Percentiles rank a stretch among this genome's conserved stretches.
These are phyloP conservation scores for Gloeophyllum trabeum DNA, from an alignment of 768 basidiomycete genomes.

Conservation along the genomic window DNA sequence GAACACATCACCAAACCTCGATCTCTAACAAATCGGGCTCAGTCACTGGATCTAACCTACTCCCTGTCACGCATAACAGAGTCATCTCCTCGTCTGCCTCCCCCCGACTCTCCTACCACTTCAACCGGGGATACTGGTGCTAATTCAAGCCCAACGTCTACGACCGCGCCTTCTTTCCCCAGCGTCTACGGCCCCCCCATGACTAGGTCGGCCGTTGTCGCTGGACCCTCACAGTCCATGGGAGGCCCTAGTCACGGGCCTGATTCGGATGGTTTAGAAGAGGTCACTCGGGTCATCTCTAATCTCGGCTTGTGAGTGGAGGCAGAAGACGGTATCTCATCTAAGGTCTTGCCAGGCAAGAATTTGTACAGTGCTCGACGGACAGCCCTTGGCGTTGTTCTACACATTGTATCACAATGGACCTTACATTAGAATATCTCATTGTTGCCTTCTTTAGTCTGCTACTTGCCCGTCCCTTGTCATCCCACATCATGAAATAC, in stretches of 20 bases:
- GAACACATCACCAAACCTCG: constrained; percentile 69
- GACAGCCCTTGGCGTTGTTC: too few species aligned
- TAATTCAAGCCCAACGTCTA: constrained; percentile 71
- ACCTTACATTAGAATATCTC: not conserved
- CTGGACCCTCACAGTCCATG: constrained; percentile 15
- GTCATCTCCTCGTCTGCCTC: constrained; percentile 44
- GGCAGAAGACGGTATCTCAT: not conserved
- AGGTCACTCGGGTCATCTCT: constrained; percentile 14
- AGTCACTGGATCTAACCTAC: constrained; percentile 79
- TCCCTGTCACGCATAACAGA: constrained; percentile 79
- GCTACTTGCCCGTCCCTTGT: not conserved
- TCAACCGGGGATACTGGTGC: constrained; percentile 66
- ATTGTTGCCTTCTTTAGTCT: not conserved
- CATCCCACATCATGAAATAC: not conserved
- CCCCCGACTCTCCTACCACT: constrained; percentile 73
- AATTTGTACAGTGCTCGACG: too few species aligned
- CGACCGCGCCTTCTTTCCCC: constrained; percentile 71
- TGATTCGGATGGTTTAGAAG: constrained; percentile 41
- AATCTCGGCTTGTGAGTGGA: constrained; percentile 32
- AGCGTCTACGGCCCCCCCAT: constrained; percentile 70
- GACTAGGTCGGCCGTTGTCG: constrained; percentile 19
- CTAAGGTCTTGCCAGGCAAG: too few species aligned
- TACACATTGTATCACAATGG: not conserved
- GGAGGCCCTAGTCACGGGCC: constrained; percentile 18
- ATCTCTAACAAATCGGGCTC: constrained; percentile 76